phyloP scores from a whole-genome alignment of 2,329 filamentous ascomycete genomes.

The Uncinocarpus reesii region DNA sequence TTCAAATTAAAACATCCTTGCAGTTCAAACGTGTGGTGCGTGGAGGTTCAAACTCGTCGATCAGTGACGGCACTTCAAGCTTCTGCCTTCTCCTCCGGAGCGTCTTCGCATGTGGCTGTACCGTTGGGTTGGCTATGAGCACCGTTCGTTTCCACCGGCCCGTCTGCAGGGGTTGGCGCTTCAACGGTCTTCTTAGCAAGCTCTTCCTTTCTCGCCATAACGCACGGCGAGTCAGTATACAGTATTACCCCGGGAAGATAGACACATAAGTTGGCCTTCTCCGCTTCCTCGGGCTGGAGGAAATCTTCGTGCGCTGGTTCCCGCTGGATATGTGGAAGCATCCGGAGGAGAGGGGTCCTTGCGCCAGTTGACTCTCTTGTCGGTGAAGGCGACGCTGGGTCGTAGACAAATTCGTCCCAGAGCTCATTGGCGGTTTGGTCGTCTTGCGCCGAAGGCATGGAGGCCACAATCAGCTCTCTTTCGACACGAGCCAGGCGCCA shows the following conservation, averaged over 20 bases:
- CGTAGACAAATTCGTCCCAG: constrained; percentile 29
- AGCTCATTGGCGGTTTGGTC: constrained; percentile 28
- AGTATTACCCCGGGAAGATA: constrained; percentile 43
- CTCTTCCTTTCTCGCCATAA: constrained; percentile 34
- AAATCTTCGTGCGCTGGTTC: constrained; percentile 43
- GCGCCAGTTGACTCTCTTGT: neutral
- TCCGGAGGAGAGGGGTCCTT: constrained; percentile 36
- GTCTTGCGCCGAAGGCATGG: constrained; percentile 37
- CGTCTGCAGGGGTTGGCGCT: constrained; percentile 4
- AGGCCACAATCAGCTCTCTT: constrained; percentile 45
- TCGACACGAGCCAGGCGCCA: constrained; percentile 50
- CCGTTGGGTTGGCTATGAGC: constrained; percentile 1
- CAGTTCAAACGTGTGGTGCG: neutral
- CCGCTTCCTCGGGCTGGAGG: constrained; percentile 33
- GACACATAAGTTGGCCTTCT: constrained; percentile 36
- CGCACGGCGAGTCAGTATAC: constrained; percentile 40
- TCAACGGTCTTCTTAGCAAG: constrained; percentile 25
- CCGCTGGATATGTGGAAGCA: constrained; percentile 45
- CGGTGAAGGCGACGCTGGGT: constrained; percentile 1
- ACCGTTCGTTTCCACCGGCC: neutral
- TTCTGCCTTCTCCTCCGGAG: neutral
- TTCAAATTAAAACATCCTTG: constrained; percentile 3
- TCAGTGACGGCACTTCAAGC: constrained; percentile 7
- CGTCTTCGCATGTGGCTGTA: neutral
- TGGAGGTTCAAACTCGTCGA: neutral